A percentile compares a stretch with the other conserved stretches of the same genome.
Conservation (phyloP, 2,329 filamentous ascomycete species). For the Ascochyta fabae region DNA sequence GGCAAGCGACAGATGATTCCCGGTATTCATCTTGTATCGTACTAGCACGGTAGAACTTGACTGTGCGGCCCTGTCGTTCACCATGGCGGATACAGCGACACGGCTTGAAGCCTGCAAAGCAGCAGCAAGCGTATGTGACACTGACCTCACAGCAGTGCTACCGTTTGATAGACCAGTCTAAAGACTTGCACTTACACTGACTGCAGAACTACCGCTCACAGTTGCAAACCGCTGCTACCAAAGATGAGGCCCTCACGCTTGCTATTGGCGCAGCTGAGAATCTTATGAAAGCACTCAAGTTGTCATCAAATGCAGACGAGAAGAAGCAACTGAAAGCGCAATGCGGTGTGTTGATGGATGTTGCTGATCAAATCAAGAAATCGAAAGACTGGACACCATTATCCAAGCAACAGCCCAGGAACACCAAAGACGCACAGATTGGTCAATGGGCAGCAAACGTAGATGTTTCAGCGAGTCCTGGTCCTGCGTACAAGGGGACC, state of each 20-base stretch:
- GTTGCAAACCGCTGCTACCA: conserved; percentile 59
- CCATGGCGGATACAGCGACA: conserved; percentile 37
- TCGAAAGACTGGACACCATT: conserved; percentile 32
- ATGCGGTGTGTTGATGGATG: conserved; percentile 71
- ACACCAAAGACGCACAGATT: conserved; percentile 23
- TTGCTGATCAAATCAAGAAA: conserved; percentile 77
- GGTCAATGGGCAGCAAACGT: conserved; percentile 33
- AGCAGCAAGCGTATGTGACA: conserved; percentile 44
- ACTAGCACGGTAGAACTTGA: not conserved
- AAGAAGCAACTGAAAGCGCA: conserved; percentile 71
- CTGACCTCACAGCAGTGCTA: conserved; percentile 17
- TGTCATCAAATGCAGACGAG: conserved; percentile 67
- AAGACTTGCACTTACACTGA: conserved; percentile 26
- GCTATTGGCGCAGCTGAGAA: conserved; percentile 80
- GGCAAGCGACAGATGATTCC: conserved; percentile 7
- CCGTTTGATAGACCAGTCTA: not conserved
- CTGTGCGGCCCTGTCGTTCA: conserved; percentile 2
- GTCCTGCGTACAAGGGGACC: not conserved
- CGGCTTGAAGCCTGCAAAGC: conserved; percentile 41
- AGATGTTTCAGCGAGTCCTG: conserved; percentile 13
- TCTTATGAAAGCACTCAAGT: conserved; percentile 76
- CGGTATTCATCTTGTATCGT: not conserved
- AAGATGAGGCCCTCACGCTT: conserved; percentile 72
- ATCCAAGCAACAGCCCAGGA: conserved; percentile 11
- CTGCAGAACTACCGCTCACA: conserved; percentile 45